Evolutionary conservation across 768 basidiomycete genomes (phyloP).

Genomic region (Leccinum pellstonianum): DNA sequence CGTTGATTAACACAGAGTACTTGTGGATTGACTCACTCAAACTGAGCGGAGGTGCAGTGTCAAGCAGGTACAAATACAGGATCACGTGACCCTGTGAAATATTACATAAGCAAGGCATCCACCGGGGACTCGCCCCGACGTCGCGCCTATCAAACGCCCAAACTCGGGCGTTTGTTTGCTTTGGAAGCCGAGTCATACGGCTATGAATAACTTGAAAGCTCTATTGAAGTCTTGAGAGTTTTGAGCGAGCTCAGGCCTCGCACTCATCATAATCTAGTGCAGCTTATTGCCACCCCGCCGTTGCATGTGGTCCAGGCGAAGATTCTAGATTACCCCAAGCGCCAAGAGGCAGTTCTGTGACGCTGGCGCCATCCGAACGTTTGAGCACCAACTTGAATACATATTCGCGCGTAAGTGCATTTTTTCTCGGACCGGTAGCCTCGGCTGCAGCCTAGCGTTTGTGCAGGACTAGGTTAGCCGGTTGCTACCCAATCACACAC

Average conservation of each 20-base stretch:
- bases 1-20: conserved; percentile 10
- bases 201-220: too few relatives aligned
- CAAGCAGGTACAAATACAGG: conserved; percentile 24
- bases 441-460: too few relatives aligned
- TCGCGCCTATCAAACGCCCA: too few relatives aligned
- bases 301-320: neutral
- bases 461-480: too few relatives aligned
- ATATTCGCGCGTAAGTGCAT: conserved; percentile 5
- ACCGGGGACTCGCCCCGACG: too few relatives aligned
- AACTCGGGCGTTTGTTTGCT: too few relatives aligned
- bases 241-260: neutral
- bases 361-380: neutral
- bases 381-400: neutral
- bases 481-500: too few relatives aligned
- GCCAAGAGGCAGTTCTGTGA: neutral
- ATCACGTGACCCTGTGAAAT: neutral
- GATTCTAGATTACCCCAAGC: neutral
- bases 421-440: too few relatives aligned
- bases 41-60: conserved; percentile 1
- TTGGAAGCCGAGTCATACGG: too few relatives aligned
- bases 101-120: too few relatives aligned
- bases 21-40: conserved; percentile 4
- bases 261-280: neutral
- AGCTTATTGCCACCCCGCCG: neutral
- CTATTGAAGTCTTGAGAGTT: neutral